A percentile compares a stretch with the other conserved stretches of the same genome.
These are phyloP conservation scores for Zarea fungicola DNA, from an alignment of 2,329 filamentous ascomycete species.

Conservation along the genomic window DNA sequence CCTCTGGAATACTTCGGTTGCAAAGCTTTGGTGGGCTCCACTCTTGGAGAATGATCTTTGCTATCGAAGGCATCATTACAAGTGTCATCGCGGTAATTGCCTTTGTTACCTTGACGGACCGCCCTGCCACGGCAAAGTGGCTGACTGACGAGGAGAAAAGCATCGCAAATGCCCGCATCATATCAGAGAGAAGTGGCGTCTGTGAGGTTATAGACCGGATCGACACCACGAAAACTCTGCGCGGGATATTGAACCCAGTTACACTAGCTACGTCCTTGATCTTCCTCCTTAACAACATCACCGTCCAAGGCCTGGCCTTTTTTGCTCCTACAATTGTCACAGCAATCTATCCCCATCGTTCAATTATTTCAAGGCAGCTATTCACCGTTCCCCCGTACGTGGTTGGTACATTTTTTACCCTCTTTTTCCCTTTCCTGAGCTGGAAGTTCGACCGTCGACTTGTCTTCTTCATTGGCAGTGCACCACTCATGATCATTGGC, in stretches of 20 bases:
- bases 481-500: constrained; percentile 62
- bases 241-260: constrained; percentile 60
- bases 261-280: constrained; percentile 45
- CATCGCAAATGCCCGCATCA: constrained; percentile 57
- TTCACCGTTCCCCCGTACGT: constrained; percentile 66
- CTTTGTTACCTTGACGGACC: constrained; percentile 60
- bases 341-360: constrained; percentile 58
- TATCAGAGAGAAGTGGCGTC: constrained; percentile 51
- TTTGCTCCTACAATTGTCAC: constrained; percentile 66
- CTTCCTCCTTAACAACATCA: constrained; percentile 63
- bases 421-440: constrained; percentile 52
- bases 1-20: constrained; percentile 56
- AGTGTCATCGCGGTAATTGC: constrained; percentile 46
- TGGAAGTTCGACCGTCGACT: constrained; percentile 54
- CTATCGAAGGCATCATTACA: constrained; percentile 49
- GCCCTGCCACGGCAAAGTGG: constrained; percentile 62
- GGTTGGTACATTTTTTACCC: constrained; percentile 58
- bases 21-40: constrained; percentile 49
- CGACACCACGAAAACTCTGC: constrained; percentile 55
- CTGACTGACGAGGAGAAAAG: constrained; percentile 57
- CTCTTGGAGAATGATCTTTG: constrained; percentile 66
- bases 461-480: too few species aligned
- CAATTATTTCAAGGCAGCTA: constrained; percentile 55
- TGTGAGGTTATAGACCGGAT: too few species aligned
- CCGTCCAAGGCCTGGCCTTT: constrained; percentile 66